These are phyloP conservation scores for Arthromyces matolae DNA, from an alignment of 768 basidiomycete species.

Conservation along the genomic window DNA sequence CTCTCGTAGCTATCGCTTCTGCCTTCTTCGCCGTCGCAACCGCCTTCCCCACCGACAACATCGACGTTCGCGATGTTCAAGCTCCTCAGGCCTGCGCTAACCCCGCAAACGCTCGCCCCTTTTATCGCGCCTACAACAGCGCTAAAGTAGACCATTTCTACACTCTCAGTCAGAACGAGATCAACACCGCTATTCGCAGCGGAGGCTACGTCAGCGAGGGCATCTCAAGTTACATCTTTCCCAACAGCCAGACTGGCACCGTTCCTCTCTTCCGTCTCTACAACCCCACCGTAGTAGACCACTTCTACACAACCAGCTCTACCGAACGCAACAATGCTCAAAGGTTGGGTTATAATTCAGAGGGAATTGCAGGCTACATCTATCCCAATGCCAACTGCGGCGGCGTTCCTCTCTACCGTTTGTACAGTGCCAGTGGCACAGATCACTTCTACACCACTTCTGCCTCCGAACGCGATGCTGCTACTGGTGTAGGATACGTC, in stretches of 20 bases:
- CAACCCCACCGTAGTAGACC: conserved; percentile 11
- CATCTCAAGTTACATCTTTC: conserved; percentile 14
- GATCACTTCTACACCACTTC: conserved; percentile 25
- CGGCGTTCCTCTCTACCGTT: conserved; percentile 17
- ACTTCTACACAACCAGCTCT: conserved; percentile 21
- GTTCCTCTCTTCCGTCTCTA: conserved; percentile 22
- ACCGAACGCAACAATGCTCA: conserved; percentile 13
- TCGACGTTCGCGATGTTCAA: background rate
- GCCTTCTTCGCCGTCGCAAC: background rate
- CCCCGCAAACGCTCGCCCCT: conserved; percentile 1
- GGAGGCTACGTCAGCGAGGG: conserved; percentile 8
- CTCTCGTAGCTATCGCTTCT: background rate
- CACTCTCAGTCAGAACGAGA: conserved; percentile 7
- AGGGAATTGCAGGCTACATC: conserved; percentile 19
- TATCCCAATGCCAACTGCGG: conserved; percentile 10
- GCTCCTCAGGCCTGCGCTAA: background rate
- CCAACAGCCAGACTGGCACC: conserved; percentile 4
- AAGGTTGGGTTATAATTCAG: conserved; percentile 9
- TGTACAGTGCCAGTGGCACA: conserved; percentile 9
- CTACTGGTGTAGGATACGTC: background rate
- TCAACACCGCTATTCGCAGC: conserved; percentile 2
- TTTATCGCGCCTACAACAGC: conserved; percentile 1
- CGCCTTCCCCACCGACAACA: background rate
- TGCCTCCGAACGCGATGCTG: conserved; percentile 6
- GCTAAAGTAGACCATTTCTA: conserved; percentile 14